phyloP scores from a whole-genome alignment of 495 filamentous ascomycete species.

The Parathielavia appendiculata region DNA sequence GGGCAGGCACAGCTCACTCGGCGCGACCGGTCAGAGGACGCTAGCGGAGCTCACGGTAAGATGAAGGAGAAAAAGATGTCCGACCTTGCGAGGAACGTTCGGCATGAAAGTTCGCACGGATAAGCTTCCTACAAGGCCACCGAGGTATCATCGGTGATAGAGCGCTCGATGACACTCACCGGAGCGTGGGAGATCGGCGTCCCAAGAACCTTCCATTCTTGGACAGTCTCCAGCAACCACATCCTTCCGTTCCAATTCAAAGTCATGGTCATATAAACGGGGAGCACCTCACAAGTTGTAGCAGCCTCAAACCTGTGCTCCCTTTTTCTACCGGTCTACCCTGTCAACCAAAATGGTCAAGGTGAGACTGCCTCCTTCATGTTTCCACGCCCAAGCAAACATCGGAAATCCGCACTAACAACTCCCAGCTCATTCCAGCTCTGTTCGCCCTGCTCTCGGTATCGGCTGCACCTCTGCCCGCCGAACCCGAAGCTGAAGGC shows the following conservation, averaged over 20 bases:
- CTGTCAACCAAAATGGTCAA: slow-evolving; percentile 14
- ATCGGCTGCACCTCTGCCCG: slow-evolving; percentile 29
- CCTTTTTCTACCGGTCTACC: neutral
- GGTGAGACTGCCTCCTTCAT: slow-evolving; percentile 1
- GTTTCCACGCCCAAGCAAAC: neutral
- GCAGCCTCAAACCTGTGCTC: too few relatives aligned
- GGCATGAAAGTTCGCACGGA: neutral
- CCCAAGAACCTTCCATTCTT: slow-evolving; percentile 3
- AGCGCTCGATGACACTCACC: too few relatives aligned
- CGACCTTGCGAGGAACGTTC: too few relatives aligned
- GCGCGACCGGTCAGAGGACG: too few relatives aligned
- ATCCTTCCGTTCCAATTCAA: neutral
- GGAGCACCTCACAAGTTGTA: neutral
- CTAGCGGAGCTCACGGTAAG: too few relatives aligned
- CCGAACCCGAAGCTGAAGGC: slow-evolving; percentile 7
- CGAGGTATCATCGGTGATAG: too few relatives aligned
- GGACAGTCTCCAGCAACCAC: neutral
- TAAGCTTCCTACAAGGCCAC: too few relatives aligned
- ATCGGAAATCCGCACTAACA: neutral
- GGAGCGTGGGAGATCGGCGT: neutral
- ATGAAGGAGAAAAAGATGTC: too few relatives aligned
- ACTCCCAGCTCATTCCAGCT: slow-evolving; percentile 28
- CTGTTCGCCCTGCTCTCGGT: slow-evolving; percentile 30
- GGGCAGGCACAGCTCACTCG: neutral
- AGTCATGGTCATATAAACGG: neutral